These are phyloP conservation scores for Fusarium hostae DNA, from an alignment of 2,329 filamentous ascomycete species.

Conservation along the genomic window DNA sequence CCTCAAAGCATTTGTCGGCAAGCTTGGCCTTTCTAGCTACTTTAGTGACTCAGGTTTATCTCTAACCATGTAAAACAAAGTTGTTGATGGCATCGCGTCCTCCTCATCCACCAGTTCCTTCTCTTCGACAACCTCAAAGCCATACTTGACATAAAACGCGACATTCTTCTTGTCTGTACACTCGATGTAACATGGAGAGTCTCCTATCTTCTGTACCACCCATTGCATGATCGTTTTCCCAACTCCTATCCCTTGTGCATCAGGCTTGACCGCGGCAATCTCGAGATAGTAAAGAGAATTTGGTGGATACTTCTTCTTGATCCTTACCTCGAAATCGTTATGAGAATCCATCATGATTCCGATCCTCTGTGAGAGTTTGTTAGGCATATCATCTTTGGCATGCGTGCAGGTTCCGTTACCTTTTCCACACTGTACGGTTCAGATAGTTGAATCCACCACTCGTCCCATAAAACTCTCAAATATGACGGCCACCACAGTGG, in stretches of 20 bases:
- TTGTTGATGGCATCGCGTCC: neutral
- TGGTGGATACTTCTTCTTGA: neutral
- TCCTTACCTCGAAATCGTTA: neutral
- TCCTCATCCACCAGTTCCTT: neutral
- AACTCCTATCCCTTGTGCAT: neutral
- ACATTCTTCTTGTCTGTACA: neutral
- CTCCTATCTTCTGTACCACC: neutral
- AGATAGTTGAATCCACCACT: rapidly evolving
- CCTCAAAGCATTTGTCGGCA: neutral
- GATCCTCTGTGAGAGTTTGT: neutral
- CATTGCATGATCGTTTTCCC: neutral
- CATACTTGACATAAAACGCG: neutral
- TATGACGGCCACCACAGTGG: neutral
- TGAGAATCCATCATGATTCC: neutral
- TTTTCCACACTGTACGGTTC: neutral
- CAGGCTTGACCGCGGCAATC: neutral
- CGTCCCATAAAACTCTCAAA: neutral
- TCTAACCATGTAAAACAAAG: neutral
- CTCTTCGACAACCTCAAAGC: neutral
- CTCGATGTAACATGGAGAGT: neutral
- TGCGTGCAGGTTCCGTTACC: neutral
- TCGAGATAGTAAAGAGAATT: neutral
- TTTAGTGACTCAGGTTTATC: no score
- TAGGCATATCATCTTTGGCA: rapidly evolving
- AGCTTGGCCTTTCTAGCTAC: neutral